phyloP scores from a whole-genome alignment of 768 basidiomycete species.

The Agrocybe pediades region DNA sequence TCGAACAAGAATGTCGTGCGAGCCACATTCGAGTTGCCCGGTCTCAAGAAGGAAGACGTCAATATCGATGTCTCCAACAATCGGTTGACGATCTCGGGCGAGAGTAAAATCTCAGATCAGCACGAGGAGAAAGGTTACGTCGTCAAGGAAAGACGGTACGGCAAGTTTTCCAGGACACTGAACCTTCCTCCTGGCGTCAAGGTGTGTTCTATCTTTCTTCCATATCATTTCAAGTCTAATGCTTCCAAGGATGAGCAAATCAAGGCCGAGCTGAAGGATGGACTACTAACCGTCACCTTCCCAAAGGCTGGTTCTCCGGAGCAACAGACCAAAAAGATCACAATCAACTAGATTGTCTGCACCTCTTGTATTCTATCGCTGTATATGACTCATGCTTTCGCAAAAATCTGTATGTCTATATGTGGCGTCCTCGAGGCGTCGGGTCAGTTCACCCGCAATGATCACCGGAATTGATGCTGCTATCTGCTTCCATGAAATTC shows the following conservation, averaged over 20 bases:
- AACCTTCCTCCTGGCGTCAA: conserved; percentile 55
- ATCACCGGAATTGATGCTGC: too few species aligned
- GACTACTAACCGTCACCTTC: conserved; percentile 51
- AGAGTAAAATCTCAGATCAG: conserved; percentile 35
- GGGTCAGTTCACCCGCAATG: not conserved
- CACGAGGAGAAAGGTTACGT: conserved; percentile 41
- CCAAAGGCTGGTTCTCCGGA: conserved; percentile 38
- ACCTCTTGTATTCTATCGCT: not conserved
- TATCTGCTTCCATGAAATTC: not conserved
- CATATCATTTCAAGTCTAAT: conserved; percentile 26
- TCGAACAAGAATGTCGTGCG: conserved; percentile 46
- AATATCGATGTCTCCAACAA: conserved; percentile 54
- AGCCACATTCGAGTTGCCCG: conserved; percentile 61
- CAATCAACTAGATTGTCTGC: conserved; percentile 18
- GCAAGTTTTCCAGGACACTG: conserved; percentile 46
- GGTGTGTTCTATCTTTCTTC: conserved; percentile 31
- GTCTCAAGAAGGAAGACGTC: conserved; percentile 56
- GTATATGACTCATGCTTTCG: too few species aligned
- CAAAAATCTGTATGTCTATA: too few species aligned
- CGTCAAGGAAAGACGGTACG: conserved; percentile 52
- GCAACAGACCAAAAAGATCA: conserved; percentile 28
- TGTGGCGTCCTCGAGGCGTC: too few species aligned
- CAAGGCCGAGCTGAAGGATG: conserved; percentile 44
- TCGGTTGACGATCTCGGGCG: conserved; percentile 52
- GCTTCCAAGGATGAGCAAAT: conserved; percentile 27